phyloP scores from a whole-genome alignment of 441 rosid genomes.

The Eruca vesicaria region DNA sequence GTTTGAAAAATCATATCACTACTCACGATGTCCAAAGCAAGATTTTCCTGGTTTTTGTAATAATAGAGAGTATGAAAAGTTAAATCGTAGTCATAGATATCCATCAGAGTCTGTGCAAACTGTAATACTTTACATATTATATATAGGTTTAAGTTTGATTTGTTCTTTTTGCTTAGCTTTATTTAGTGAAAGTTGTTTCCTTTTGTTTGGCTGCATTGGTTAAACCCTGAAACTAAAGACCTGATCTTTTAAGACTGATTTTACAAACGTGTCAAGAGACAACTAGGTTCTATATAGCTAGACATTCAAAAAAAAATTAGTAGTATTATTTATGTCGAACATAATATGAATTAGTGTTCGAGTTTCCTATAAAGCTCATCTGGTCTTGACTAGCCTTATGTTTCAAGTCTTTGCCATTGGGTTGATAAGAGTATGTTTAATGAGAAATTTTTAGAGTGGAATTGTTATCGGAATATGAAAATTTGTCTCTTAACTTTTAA shows the following conservation, averaged over 20 bases:
- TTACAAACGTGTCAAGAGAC: conserved; percentile 9
- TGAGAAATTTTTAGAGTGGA: too few relatives aligned
- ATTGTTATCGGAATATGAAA: too few relatives aligned
- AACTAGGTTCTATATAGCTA: background rate
- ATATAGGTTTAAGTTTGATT: conserved; percentile 23
- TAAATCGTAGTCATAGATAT: conserved; percentile 21
- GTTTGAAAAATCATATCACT: background rate
- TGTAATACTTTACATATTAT: background rate
- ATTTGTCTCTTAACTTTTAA: too few relatives aligned
- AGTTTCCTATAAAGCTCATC: too few relatives aligned
- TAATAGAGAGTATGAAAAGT: conserved; percentile 27
- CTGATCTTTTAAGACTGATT: conserved; percentile 1
- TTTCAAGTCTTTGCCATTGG: background rate
- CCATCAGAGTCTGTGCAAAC: conserved; percentile 28
- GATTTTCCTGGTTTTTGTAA: conserved; percentile 5
- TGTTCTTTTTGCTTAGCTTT: conserved; percentile 34
- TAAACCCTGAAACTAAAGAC: conserved; percentile 17
- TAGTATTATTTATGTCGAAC: too few relatives aligned
- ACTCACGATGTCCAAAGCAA: conserved; percentile 2
- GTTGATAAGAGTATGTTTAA: too few relatives aligned
- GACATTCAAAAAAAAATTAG: background rate
- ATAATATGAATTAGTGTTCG: too few relatives aligned
- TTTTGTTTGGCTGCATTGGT: conserved; percentile 20
- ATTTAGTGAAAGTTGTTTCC: conserved; percentile 31
- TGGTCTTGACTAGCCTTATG: background rate